Evolutionary conservation across 2,329 filamentous ascomycete species (phyloP).

Genomic region (Xylaria multiplex): DNA sequence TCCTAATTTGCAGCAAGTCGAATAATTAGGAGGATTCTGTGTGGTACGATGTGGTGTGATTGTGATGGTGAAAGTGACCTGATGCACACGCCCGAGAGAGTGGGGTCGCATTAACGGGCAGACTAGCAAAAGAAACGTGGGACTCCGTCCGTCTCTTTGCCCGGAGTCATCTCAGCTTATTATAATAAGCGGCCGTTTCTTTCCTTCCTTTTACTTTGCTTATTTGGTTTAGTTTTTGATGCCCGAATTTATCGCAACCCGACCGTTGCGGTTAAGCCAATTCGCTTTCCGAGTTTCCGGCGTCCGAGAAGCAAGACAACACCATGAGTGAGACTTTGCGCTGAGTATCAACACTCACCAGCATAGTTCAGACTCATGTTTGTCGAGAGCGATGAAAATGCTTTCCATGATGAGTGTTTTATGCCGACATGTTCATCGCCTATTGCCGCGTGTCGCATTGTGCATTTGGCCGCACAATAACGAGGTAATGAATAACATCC

Average conservation of each 20-base stretch:
- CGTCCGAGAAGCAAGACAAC: neutral
- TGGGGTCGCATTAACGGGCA: slow-evolving; percentile 6
- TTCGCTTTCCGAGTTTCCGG: slow-evolving; percentile 20
- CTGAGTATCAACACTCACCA: neutral
- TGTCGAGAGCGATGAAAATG: neutral
- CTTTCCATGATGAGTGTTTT: neutral
- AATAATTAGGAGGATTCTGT: slow-evolving; percentile 30
- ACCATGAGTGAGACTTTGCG: neutral
- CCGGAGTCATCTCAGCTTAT: neutral
- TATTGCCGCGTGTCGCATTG: neutral
- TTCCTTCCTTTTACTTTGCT: neutral
- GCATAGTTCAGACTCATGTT: neutral
- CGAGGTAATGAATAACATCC: neutral
- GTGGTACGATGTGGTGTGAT: slow-evolving; percentile 40
- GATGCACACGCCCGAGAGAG: slow-evolving; percentile 37
- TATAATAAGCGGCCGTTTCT: slow-evolving; percentile 12
- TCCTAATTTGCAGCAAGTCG: neutral
- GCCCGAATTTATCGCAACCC: neutral
- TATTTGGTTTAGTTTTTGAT: too few relatives aligned
- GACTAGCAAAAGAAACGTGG: neutral
- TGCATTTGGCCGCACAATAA: neutral
- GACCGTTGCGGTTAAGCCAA: neutral
- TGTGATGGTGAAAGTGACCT: slow-evolving; percentile 32
- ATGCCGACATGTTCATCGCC: neutral
- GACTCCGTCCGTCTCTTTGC: too few relatives aligned